A percentile compares a stretch with the other conserved stretches of the same genome.
phyloP scores from a whole-genome alignment of 2,329 filamentous ascomycete genomes.

The Chlorencoelia australis region DNA sequence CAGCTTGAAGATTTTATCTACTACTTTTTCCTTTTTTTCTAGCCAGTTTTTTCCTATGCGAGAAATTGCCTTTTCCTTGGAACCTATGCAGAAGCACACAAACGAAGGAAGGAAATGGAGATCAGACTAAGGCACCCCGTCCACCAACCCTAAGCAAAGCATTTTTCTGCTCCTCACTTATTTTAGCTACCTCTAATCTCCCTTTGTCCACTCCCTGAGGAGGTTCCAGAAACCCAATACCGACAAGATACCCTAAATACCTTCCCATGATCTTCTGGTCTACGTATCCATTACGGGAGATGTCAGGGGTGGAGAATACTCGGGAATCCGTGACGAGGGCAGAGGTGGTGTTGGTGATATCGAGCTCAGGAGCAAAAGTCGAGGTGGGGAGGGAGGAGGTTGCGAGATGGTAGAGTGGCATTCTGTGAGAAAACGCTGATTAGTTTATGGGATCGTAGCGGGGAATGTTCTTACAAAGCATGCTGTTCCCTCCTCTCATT shows the following conservation, averaged over 20 bases:
- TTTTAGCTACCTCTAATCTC: slow-evolving; percentile 9
- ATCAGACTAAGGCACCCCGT: slow-evolving; percentile 15
- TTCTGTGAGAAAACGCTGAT: slow-evolving; percentile 15
- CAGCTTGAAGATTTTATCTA: too few relatives aligned
- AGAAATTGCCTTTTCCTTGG: too few relatives aligned
- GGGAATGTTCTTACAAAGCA: slow-evolving; percentile 41
- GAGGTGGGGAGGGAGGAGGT: slow-evolving; percentile 56
- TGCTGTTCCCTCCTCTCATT: slow-evolving; percentile 49
- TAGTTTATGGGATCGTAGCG: neutral
- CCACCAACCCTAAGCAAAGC: slow-evolving; percentile 18
- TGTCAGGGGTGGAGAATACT: slow-evolving; percentile 22
- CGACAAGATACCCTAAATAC: slow-evolving; percentile 23
- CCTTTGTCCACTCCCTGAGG: slow-evolving; percentile 23
- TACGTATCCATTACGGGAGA: slow-evolving; percentile 20
- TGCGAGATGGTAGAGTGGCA: slow-evolving; percentile 66
- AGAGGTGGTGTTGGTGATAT: slow-evolving; percentile 54
- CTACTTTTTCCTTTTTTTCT: too few relatives aligned
- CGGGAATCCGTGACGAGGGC: slow-evolving; percentile 52
- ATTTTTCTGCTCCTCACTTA: slow-evolving; percentile 14
- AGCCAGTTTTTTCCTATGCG: too few relatives aligned
- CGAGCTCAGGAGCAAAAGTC: slow-evolving; percentile 61
- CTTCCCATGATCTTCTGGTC: slow-evolving; percentile 23
- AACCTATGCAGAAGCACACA: too few relatives aligned
- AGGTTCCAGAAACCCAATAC: slow-evolving; percentile 21
- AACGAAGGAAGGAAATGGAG: too few relatives aligned